Base-by-base conservation (phyloP, 805 yeast species). In the Pichia cephalocereana region DNA sequence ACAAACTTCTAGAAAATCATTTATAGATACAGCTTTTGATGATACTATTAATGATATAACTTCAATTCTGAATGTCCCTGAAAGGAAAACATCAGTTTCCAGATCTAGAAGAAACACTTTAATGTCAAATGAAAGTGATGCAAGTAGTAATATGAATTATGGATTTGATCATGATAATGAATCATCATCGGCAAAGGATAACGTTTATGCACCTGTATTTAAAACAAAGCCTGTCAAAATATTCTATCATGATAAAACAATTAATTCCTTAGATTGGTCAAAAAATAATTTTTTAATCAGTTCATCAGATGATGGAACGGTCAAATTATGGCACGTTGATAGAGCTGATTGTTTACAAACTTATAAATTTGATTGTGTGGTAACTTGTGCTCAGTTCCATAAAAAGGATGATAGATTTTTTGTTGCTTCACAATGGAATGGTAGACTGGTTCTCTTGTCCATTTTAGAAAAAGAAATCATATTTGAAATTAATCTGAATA, bases 381-480 rank as follows among this genome's bases (percentile, higher is more conserved):
- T 88, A 3, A 84, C 96, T 0, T 70, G 82, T 10, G 85, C 85
- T 4, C 75, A 74, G 45, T 90, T 90, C 63, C 96, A 86, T 58
- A 95, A 93, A 1, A 68, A 69, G 1, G 97, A 90, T 65, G 96
- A 90, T 60, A 66, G 97, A 26, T 90, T 90, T 60, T 87, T 90
- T 62, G 62, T 84, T 3, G 81, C 89, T 53, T 91, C 95, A 7
- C 83, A 91, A 45, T 68, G 89, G 52, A 96, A 88, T 58, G 82
- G 83, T 50, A 70, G 76, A 23, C 72, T 86, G 17, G 67, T 95
- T 48, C 63, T 90, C n/a, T 87, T 96, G 95, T 83, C 91, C 1
- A 82, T 90, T 28, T 70, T 89, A 43, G 97, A 90, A 49, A 71
- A 74, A 37, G 75, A 75, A 41, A 81, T 84, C 6, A 72, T 82